phyloP scores from a whole-genome alignment of 1,284 basidiomycete genomes.

The Coniferiporia weirii region DNA sequence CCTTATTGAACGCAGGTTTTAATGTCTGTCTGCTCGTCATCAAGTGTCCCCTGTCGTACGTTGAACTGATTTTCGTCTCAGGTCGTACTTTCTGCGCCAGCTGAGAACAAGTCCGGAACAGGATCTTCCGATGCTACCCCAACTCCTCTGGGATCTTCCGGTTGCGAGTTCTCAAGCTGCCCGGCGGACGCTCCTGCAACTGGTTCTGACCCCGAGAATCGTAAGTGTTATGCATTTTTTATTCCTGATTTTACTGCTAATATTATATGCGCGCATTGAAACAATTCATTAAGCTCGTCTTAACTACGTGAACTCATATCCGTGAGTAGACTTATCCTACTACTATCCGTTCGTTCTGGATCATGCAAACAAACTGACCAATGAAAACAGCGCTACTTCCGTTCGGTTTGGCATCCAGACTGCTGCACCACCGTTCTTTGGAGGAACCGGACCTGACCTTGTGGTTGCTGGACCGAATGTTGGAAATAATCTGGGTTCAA shows the following conservation, averaged over 20 bases:
- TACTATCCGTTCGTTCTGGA: background rate
- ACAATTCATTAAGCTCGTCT: slow-evolving; percentile 1
- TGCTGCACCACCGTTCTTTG: slow-evolving; percentile 39
- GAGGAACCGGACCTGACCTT: slow-evolving; percentile 38
- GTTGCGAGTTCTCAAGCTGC: slow-evolving; percentile 40
- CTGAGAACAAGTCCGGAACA: slow-evolving; percentile 22
- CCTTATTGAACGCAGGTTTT: slow-evolving; percentile 35
- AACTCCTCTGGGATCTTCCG: slow-evolving; percentile 25
- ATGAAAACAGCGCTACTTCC: slow-evolving; percentile 33
- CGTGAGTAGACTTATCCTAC: slow-evolving; percentile 4
- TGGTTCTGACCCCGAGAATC: slow-evolving; percentile 39
- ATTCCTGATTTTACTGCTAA: background rate
- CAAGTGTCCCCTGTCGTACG: background rate
- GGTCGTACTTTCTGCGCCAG: slow-evolving; percentile 23
- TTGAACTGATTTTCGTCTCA: background rate
- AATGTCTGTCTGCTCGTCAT: slow-evolving; percentile 28
- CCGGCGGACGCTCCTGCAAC: slow-evolving; percentile 38
- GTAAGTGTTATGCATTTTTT: slow-evolving; percentile 27
- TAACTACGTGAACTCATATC: slow-evolving; percentile 20
- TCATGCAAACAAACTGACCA: background rate
- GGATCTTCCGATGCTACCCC: slow-evolving; percentile 25
- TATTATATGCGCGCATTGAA: background rate
- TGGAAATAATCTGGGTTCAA: slow-evolving; percentile 31
- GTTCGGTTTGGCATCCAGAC: slow-evolving; percentile 44
- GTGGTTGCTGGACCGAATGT: slow-evolving; percentile 49